Percentiles rank a stretch among this genome's conserved stretches.
Conservation (phyloP, 139 green algal species). For the Dunaliella sp. region DNA sequence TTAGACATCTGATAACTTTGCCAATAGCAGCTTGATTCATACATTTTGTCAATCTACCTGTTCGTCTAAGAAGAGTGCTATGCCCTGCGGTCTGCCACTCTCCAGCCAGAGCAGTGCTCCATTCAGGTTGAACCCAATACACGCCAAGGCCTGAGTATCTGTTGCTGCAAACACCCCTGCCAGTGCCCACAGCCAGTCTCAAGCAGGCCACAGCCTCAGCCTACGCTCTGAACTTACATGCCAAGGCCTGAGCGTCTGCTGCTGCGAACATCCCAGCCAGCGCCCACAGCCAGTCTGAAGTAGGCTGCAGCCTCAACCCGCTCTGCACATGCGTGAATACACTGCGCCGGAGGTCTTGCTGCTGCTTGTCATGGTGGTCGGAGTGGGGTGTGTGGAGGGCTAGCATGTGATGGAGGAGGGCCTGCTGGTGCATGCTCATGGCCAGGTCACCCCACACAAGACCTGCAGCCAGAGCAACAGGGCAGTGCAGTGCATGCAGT, state of each 20-base stretch:
- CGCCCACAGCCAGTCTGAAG: constrained; percentile 58
- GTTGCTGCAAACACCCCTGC: constrained; percentile 38
- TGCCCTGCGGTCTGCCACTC: no score
- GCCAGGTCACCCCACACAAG: constrained; percentile 19
- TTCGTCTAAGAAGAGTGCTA: no score
- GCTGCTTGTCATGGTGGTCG: not conserved
- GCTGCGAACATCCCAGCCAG: constrained; percentile 38
- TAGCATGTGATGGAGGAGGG: constrained; percentile 18
- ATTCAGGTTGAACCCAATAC: no score
- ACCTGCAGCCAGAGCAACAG: no score
- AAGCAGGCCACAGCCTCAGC: no score
- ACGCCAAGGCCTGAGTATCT: constrained; percentile 1
- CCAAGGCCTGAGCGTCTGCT: constrained; percentile 5
- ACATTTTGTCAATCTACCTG: no score
- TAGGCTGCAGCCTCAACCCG: constrained; percentile 52
- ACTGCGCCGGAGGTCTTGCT: constrained; percentile 2
- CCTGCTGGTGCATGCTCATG: constrained; percentile 20
- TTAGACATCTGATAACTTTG: no score
- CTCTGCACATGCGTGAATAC: constrained; percentile 20
- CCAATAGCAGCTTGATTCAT: no score
- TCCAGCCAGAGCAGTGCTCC: no score
- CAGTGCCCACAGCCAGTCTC: constrained; percentile 56
- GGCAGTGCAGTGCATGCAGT: no score
- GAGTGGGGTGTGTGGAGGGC: not conserved
- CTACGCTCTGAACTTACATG: no score